Conservation (phyloP, 2,329 filamentous ascomycete species). For the Diaporthe amygdali region DNA sequence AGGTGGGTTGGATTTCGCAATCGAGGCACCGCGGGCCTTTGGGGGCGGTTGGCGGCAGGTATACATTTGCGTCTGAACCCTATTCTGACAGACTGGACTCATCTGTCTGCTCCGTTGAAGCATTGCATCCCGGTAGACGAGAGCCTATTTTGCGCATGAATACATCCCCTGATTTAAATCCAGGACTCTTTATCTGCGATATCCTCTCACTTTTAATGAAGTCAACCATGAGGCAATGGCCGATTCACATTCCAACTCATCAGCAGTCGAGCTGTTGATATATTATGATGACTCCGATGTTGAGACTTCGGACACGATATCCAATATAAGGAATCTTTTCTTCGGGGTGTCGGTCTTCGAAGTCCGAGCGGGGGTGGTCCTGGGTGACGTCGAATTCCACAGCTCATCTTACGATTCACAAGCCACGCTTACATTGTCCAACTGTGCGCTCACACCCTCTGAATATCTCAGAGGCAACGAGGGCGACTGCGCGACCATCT, state of each 20-base stretch:
- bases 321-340: background rate
- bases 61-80: too few relatives aligned
- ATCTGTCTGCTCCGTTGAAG: too few relatives aligned
- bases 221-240: background rate
- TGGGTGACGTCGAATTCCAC: too few relatives aligned
- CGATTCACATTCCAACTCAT: background rate
- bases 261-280: background rate
- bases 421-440: background rate
- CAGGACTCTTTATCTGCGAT: background rate
- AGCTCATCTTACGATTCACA: background rate
- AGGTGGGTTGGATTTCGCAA: background rate
- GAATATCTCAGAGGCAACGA: background rate
- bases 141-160: too few relatives aligned
- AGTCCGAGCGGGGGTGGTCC: background rate
- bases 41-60: too few relatives aligned
- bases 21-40: too few relatives aligned
- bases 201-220: background rate
- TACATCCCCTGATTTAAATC: too few relatives aligned
- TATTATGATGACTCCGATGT: background rate
- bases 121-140: too few relatives aligned
- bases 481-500: constrained; percentile 2
- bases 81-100: too few relatives aligned
- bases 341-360: background rate
- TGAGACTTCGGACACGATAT: background rate
- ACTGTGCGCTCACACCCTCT: background rate